A percentile compares a stretch with the other conserved stretches of the same genome.
These are phyloP conservation scores for Eucalyptus pauciflora DNA, from an alignment of 345 rosid species.

Conservation along the genomic window DNA sequence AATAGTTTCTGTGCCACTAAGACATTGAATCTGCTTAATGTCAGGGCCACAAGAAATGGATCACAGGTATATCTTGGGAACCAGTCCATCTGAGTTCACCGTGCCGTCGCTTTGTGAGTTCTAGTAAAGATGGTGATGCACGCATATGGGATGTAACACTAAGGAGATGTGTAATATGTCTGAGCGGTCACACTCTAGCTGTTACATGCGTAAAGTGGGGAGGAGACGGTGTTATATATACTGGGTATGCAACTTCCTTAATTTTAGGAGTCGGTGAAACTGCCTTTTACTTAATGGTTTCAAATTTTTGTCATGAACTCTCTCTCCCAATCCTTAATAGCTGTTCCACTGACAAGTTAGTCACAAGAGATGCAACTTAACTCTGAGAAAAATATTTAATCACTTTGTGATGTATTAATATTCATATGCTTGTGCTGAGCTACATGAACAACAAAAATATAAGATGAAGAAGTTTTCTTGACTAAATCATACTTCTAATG, in stretches of 20 bases:
- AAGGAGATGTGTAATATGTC: conserved; percentile 61
- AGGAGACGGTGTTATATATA: conserved; percentile 86
- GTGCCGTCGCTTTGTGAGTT: conserved; percentile 89
- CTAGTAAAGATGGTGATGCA: conserved; percentile 99
- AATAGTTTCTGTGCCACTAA: neutral
- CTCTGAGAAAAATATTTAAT: neutral
- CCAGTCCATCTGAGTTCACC: conserved; percentile 89
- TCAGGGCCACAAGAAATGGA: conserved; percentile 99
- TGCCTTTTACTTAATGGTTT: neutral
- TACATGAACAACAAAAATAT: neutral
- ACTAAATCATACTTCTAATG: neutral
- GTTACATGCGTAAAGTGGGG: conserved; percentile 99
- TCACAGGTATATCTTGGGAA: conserved; percentile 96
- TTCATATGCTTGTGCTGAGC: neutral
- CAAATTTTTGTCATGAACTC: neutral
- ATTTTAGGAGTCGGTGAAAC: neutral
- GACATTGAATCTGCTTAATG: neutral
- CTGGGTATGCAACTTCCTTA: conserved; percentile 42
- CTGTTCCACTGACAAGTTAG: neutral
- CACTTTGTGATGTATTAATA: neutral
- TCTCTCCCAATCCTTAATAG: neutral
- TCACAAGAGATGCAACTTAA: neutral
- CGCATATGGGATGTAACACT: conserved; percentile 83
- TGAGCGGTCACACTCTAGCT: conserved; percentile 87
- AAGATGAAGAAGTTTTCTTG: neutral